Evolutionary conservation across 306 rosid species (phyloP).

Genomic region (Senna tora): DNA sequence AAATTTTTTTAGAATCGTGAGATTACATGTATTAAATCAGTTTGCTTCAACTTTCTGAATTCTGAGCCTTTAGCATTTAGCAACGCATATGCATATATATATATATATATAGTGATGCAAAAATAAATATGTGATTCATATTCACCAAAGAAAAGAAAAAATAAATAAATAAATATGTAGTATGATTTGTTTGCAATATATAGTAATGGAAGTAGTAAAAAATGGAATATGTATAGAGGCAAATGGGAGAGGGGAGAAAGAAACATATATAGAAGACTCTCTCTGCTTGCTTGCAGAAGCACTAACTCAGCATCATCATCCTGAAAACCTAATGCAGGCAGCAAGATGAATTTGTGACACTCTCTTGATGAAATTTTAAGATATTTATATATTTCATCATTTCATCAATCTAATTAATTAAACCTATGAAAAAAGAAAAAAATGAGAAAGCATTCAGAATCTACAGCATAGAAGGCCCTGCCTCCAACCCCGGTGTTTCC

Average conservation of each 20-base stretch:
- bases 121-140: too few relatives aligned
- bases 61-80: too few relatives aligned
- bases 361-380: background rate
- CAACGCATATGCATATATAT: too few relatives aligned
- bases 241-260: too few relatives aligned
- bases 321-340: constrained; percentile 55
- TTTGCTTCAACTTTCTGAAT: too few relatives aligned
- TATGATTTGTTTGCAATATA: constrained; percentile 8
- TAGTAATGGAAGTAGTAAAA: constrained; percentile 24
- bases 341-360: constrained; percentile 38
- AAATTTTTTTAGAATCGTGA: too few relatives aligned
- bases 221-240: constrained; percentile 34
- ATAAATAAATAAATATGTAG: constrained; percentile 21
- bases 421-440: constrained; percentile 39
- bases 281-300: too few relatives aligned
- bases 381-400: constrained; percentile 40
- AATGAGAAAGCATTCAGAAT: constrained; percentile 57
- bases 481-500: constrained; percentile 71
- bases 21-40: too few relatives aligned
- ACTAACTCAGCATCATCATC: constrained; percentile 29
- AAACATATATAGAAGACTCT: too few relatives aligned
- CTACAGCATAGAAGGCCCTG: constrained; percentile 82
- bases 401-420: constrained; percentile 33
- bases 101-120: too few relatives aligned
- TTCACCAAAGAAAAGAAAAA: background rate